Percentiles rank a stretch among this genome's conserved stretches.
Evolutionary conservation across 345 rosid genomes (phyloP).

Genomic region (Fremontodendron californicum): DNA sequence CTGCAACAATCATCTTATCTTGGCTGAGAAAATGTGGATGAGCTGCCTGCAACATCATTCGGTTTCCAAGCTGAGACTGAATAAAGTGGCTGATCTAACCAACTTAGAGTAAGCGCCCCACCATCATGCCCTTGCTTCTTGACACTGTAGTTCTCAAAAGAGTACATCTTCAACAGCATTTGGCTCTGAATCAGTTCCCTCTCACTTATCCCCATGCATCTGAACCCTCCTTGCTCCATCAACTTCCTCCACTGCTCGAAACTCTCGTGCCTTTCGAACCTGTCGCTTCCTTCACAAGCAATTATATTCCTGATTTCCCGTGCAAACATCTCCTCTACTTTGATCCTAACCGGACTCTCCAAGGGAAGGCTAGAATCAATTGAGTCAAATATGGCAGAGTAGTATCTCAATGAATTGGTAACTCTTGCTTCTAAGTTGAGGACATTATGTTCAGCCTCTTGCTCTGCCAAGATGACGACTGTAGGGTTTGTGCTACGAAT

Average conservation of each 20-base stretch:
- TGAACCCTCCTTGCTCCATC: constrained; percentile 84
- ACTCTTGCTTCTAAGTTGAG: constrained; percentile 55
- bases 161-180: constrained; percentile 86
- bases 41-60: constrained; percentile 52
- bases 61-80: constrained; percentile 87
- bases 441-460: constrained; percentile 68
- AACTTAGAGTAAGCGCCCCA: constrained; percentile 58
- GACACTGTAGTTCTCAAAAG: constrained; percentile 39
- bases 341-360: constrained; percentile 63
- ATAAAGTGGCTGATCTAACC: constrained; percentile 82
- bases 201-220: constrained; percentile 49
- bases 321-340: constrained; percentile 81
- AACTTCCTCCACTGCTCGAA: constrained; percentile 63
- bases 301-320: constrained; percentile 75
- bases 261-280: constrained; percentile 72
- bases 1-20: constrained; percentile 29
- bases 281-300: constrained; percentile 88
- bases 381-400: constrained; percentile 77
- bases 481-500: constrained; percentile 78
- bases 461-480: constrained; percentile 67
- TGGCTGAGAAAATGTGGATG: constrained; percentile 59
- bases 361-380: constrained; percentile 51
- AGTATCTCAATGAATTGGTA: constrained; percentile 66
- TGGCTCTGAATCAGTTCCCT: constrained; percentile 81
- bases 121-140: constrained; percentile 42